Conservation (phyloP, 108 stramenopile genomes). For the Thalassiosira profunda region DNA sequence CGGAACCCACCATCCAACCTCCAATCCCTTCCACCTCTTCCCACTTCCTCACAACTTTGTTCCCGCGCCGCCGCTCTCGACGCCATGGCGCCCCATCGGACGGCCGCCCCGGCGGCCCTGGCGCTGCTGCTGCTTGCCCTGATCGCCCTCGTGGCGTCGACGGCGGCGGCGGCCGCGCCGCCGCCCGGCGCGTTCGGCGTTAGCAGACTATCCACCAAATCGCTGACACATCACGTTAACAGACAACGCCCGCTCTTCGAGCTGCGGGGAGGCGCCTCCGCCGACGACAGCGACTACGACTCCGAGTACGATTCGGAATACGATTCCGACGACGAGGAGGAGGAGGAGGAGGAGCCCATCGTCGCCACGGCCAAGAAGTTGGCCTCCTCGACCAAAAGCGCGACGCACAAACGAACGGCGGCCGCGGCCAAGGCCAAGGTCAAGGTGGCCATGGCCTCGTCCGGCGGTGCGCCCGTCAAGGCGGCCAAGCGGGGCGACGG, state of each 20-base stretch:
- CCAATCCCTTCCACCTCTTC: no score
- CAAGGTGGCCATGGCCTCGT: conserved; percentile 36
- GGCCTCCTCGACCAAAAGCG: conserved; percentile 52
- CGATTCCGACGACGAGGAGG: conserved; percentile 62
- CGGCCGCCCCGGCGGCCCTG: no score
- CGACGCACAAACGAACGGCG: conserved; percentile 39
- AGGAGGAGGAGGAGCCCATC: conserved; percentile 61
- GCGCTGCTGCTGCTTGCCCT: no score
- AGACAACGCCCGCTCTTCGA: neutral
- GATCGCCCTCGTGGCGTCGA: no score
- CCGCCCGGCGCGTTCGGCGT: no score
- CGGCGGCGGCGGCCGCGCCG: no score
- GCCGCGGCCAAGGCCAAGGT: conserved; percentile 44
- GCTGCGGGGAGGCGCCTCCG: conserved; percentile 32
- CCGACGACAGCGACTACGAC: conserved; percentile 43
- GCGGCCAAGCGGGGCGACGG: conserved; percentile 17
- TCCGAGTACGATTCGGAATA: conserved; percentile 52
- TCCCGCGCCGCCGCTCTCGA: no score
- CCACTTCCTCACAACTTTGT: no score
- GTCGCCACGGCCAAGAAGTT: conserved; percentile 38
- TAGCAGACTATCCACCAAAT: no score
- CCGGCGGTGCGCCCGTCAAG: conserved; percentile 17
- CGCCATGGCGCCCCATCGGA: no score
- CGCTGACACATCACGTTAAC: no score
- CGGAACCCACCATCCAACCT: no score